These are phyloP conservation scores for Eurotiales sp. DNA, from an alignment of 2,329 filamentous ascomycete genomes.

Conservation along the genomic window DNA sequence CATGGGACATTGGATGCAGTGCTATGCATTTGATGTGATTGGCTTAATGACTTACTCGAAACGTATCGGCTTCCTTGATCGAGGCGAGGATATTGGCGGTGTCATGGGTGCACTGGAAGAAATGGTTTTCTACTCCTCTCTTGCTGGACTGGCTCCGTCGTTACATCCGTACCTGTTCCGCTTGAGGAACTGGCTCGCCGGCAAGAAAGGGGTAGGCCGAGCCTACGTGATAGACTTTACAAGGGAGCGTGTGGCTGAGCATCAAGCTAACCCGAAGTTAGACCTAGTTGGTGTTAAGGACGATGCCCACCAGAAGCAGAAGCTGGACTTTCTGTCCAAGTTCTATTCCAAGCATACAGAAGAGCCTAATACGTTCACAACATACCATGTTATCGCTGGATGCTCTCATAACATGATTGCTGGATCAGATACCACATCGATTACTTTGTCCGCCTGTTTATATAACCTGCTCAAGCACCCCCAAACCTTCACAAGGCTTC, in stretches of 20 bases:
- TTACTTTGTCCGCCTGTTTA: slow-evolving; percentile 23
- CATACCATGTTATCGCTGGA: slow-evolving; percentile 14
- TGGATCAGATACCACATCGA: slow-evolving; percentile 29
- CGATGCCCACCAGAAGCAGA: not conserved
- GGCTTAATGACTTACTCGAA: slow-evolving; percentile 34
- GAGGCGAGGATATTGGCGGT: slow-evolving; percentile 28
- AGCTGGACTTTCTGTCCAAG: not conserved
- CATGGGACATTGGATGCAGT: slow-evolving; percentile 9
- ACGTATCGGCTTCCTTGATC: slow-evolving; percentile 31
- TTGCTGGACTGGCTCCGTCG: no score
- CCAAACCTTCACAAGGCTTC: not conserved
- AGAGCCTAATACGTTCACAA: no score
- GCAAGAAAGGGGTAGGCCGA: no score
- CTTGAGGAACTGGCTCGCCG: no score
- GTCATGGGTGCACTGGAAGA: slow-evolving; percentile 23
- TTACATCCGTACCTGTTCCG: no score
- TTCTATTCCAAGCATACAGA: no score
- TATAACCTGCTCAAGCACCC: slow-evolving; percentile 23
- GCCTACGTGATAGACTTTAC: no score
- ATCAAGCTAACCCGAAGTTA: no score
- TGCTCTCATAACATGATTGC: slow-evolving; percentile 15
- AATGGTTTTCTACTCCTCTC: not conserved
- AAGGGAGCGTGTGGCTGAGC: no score
- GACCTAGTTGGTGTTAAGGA: no score
- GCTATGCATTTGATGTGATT: slow-evolving; percentile 34